Conservation (phyloP, 768 basidiomycete species). For the Suillus cothurnatus region DNA sequence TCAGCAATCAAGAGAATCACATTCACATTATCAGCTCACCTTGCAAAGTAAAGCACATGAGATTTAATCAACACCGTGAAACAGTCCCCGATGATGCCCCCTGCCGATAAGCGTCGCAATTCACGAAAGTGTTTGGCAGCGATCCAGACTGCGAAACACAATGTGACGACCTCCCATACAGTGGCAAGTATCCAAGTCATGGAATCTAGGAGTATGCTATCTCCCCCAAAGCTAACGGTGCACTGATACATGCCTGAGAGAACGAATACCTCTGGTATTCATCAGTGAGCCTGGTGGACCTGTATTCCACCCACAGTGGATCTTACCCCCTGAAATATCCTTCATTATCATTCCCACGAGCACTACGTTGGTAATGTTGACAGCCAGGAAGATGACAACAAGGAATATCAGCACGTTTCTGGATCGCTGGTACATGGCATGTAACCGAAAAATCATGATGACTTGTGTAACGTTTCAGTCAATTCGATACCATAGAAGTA, state of each 20-base stretch:
- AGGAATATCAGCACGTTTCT: background rate
- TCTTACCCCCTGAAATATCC: background rate
- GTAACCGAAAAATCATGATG: background rate
- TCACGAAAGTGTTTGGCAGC: background rate
- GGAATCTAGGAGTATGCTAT: background rate
- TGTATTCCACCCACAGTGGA: background rate
- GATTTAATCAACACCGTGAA: background rate
- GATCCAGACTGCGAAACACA: background rate
- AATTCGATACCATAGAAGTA: background rate
- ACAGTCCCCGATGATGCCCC: background rate
- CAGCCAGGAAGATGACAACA: background rate
- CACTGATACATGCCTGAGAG: background rate
- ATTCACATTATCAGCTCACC: background rate
- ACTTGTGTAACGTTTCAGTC: background rate
- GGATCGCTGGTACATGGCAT: slow-evolving; percentile 1
- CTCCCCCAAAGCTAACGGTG: background rate
- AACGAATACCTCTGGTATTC: background rate
- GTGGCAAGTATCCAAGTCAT: background rate
- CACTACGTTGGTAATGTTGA: background rate
- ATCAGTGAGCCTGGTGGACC: background rate
- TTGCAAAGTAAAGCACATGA: background rate
- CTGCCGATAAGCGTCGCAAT: background rate
- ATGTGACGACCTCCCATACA: background rate
- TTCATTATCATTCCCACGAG: background rate
- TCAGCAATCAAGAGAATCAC: background rate